phyloP scores from a whole-genome alignment of 148 eudicot genomes.

The Silene conica region DNA sequence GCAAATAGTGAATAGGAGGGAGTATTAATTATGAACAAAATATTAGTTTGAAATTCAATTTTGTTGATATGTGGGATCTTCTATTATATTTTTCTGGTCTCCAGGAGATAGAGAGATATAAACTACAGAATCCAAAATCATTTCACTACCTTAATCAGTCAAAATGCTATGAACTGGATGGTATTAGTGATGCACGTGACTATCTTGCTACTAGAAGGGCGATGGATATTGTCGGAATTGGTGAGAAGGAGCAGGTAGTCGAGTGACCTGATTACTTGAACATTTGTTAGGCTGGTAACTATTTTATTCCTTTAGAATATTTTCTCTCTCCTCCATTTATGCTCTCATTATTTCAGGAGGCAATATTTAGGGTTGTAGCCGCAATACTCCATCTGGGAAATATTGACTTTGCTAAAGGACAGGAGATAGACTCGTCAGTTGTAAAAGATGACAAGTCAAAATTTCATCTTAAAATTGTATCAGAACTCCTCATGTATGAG shows the following conservation, averaged over 20 bases:
- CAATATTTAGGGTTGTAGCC: slow-evolving; percentile 97
- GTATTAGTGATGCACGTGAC: slow-evolving; percentile 80
- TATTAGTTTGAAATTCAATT: not conserved
- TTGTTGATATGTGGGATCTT: slow-evolving; percentile 3
- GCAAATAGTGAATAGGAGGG: no score
- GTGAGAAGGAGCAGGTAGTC: slow-evolving; percentile 59
- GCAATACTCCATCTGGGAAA: slow-evolving; percentile 97
- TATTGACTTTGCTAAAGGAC: slow-evolving; percentile 85
- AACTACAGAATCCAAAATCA: slow-evolving; percentile 66
- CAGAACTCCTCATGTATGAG: slow-evolving; percentile 91
- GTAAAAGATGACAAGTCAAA: slow-evolving; percentile 83
- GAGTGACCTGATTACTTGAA: not conserved
- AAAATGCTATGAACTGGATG: slow-evolving; percentile 75
- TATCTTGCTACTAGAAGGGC: slow-evolving; percentile 97
- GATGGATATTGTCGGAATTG: slow-evolving; percentile 97
- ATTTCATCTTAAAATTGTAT: slow-evolving; percentile 78
- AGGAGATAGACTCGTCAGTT: slow-evolving; percentile 86
- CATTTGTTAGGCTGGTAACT: slow-evolving; percentile 6
- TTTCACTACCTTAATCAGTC: slow-evolving; percentile 97
- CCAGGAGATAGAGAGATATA: slow-evolving; percentile 80
- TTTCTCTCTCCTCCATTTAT: not conserved
- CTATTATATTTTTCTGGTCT: slow-evolving; percentile 19
- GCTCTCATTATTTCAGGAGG: slow-evolving; percentile 59
- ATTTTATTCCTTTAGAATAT: slow-evolving; percentile 1
- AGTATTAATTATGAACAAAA: not conserved